Evolutionary conservation across 169 alveolate species (phyloP).

Genomic region (Eimeria maxima): DNA sequence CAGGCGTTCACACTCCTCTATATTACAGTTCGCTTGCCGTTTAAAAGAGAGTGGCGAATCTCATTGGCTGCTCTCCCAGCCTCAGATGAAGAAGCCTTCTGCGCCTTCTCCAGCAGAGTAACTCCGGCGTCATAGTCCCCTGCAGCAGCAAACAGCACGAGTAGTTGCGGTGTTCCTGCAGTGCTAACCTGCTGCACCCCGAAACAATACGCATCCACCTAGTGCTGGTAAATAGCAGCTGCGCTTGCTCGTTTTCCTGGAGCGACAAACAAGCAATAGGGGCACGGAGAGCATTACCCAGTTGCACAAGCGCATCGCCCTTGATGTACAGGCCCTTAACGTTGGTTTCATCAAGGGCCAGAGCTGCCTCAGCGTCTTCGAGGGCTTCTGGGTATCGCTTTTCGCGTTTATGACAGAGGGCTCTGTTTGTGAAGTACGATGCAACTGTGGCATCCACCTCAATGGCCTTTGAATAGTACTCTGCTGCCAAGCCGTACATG

Average conservation of each 20-base stretch:
- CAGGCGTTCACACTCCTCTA: neutral
- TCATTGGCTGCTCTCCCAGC: constrained; percentile 63
- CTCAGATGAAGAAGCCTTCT: constrained; percentile 55
- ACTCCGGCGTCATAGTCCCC: constrained; percentile 63
- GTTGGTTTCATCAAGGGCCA: constrained; percentile 90
- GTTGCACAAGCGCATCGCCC: constrained; percentile 91
- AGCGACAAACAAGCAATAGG: neutral
- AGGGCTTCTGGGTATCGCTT: constrained; percentile 89
- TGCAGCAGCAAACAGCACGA: constrained; percentile 3
- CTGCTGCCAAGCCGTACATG: constrained; percentile 91
- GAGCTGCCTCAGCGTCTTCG: constrained; percentile 89
- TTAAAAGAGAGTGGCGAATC: constrained; percentile 69
- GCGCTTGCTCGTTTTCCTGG: neutral
- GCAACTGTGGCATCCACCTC: constrained; percentile 87
- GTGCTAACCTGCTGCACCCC: neutral
- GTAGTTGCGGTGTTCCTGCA: neutral
- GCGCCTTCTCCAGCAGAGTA: constrained; percentile 55
- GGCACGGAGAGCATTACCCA: constrained; percentile 82
- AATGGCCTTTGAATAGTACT: constrained; percentile 91
- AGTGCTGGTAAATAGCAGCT: neutral
- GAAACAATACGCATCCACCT: neutral
- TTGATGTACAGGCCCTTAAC: constrained; percentile 91
- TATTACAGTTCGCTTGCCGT: constrained; percentile 1
- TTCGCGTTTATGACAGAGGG: constrained; percentile 91
- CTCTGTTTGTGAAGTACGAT: constrained; percentile 92